phyloP scores from a whole-genome alignment of 2,329 filamentous ascomycete species.

The Fusarium gaditjirri region DNA sequence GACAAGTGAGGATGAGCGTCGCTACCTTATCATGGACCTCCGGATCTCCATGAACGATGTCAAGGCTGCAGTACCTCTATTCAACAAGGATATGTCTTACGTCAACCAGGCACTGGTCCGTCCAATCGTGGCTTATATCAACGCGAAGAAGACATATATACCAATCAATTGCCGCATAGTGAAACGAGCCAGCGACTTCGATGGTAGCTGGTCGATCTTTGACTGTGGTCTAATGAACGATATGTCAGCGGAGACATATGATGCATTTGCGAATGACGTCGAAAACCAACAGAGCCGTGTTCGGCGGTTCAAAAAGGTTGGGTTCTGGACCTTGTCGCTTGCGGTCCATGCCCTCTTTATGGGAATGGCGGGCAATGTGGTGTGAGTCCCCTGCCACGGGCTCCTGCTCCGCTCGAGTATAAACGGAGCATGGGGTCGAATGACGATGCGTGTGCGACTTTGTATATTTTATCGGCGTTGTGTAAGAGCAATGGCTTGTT shows the following conservation, averaged over 20 bases:
- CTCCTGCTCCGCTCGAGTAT: constrained; percentile 16
- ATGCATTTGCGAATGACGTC: constrained; percentile 92
- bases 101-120: constrained; percentile 95
- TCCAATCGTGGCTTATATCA: constrained; percentile 98
- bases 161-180: constrained; percentile 95
- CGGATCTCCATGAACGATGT: constrained; percentile 96
- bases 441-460: constrained; percentile 15
- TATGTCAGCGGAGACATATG: constrained; percentile 90
- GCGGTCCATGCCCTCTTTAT: constrained; percentile 94
- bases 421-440: constrained; percentile 6
- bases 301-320: constrained; percentile 91
- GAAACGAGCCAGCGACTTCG: constrained; percentile 88
- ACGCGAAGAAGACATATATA: constrained; percentile 93
- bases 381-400: constrained; percentile 49
- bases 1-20: constrained; percentile 67
- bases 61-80: constrained; percentile 90
- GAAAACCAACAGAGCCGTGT: constrained; percentile 88
- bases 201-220: constrained; percentile 94
- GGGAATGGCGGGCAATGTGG: constrained; percentile 87
- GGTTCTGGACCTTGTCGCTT: constrained; percentile 93
- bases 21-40: constrained; percentile 92
- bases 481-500: constrained; percentile 11
- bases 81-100: constrained; percentile 91
- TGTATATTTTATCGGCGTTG: constrained; percentile 25
- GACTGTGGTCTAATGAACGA: constrained; percentile 96